Base-by-base conservation (phyloP, 1,284 basidiomycete genomes). In the Kwoniella shivajii region DNA sequence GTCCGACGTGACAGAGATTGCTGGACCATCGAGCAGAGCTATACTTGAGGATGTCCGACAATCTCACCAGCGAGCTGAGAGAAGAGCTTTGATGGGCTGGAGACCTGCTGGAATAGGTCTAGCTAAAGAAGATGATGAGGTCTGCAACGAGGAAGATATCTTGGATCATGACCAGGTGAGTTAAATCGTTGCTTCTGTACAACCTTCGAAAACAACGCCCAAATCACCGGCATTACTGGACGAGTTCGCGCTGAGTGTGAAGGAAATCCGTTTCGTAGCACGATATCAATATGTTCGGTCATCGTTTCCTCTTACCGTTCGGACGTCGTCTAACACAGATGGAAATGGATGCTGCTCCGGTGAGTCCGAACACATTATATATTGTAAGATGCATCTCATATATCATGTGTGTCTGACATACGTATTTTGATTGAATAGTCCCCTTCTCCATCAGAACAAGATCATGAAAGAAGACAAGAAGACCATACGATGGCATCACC, bases 261-360 rank as follows among this genome's bases (percentile, higher is more conserved):
- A 9, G 16, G n/a, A n/a, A n/a, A n/a, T n/a, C 10, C 13, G 2
- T 10, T 27, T 2, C 16, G 22, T 24, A 70, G 68, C 60, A 61
- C 22, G 43, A 62, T n/a, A 63, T 71, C 24, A 71, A 72, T 37
- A 60, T 64, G 50, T 77, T 76, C 51, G 75, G 75, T 9, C 64
- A 73, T 54, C 61, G 72, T 0, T 77, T 77, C 62, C 56, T 77
- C 1, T 56, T 76, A 20, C 75, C 75, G 5, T 68, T 67, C 26
- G 75, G 75, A 13, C 47, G 73, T 30, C 47, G 71, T 18, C 61
- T 66, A 51, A 77, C 75, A n/a, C 74, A 75, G 54, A 71, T 72
- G 63, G 74, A 77, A 60, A 65, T 72, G 57, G 75, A 77, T 45
- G 65, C 66, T n/a, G 71, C 67, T 4, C 67, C 70, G 14, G 75